Evolutionary conservation across 306 rosid genomes (phyloP).

Genomic region (Dryas octopetala): DNA sequence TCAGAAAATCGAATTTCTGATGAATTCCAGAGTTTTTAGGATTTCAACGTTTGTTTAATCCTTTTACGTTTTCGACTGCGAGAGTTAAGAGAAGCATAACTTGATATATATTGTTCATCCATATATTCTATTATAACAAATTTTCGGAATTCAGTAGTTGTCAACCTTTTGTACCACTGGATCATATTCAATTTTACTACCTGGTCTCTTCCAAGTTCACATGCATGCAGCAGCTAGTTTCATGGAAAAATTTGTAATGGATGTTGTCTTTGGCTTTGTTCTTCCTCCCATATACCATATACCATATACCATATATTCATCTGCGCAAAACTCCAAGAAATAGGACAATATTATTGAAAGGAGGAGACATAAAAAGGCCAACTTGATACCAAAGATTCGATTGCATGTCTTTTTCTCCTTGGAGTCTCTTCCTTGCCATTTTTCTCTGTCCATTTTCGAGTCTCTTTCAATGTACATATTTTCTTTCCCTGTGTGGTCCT

Average conservation of each 20-base stretch:
- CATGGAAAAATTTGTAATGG: background rate
- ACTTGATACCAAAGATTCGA: conserved; percentile 44
- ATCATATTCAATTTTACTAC: too few relatives aligned
- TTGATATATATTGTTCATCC: too few relatives aligned
- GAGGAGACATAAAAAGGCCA: conserved; percentile 54
- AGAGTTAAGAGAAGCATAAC: too few relatives aligned
- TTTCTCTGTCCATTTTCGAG: conserved; percentile 13
- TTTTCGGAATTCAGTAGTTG: too few relatives aligned
- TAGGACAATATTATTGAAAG: conserved; percentile 31
- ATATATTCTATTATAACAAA: too few relatives aligned
- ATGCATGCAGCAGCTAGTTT: background rate
- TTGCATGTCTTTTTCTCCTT: conserved; percentile 56
- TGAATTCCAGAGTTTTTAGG: too few relatives aligned
- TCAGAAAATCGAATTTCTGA: too few relatives aligned
- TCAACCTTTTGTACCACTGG: too few relatives aligned
- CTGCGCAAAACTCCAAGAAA: conserved; percentile 52
- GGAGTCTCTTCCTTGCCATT: conserved; percentile 34
- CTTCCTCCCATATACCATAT: conserved; percentile 20
- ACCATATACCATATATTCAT: conserved; percentile 14
- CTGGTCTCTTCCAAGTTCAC: too few relatives aligned
- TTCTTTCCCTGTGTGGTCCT: background rate
- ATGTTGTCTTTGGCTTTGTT: background rate
- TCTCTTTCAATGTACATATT: background rate
- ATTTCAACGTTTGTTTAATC: too few relatives aligned
- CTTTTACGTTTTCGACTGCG: too few relatives aligned